These are phyloP conservation scores for Emericellopsis atlantica DNA, from an alignment of 2,329 filamentous ascomycete species.

Conservation along the genomic window DNA sequence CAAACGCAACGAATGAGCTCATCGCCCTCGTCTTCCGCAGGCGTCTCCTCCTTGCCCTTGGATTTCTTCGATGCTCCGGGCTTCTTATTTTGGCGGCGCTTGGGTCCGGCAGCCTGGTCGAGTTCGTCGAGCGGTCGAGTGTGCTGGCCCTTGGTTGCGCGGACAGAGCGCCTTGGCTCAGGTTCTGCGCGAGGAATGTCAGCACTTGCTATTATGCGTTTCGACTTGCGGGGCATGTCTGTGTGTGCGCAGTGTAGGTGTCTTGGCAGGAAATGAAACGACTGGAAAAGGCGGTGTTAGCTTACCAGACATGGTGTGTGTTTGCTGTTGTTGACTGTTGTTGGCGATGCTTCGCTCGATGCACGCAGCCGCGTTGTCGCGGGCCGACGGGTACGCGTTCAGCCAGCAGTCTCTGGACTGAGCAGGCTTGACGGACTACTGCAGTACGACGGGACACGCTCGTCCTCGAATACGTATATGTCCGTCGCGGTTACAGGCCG, in stretches of 20 bases:
- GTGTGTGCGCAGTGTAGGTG: not conserved
- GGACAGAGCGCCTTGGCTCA: slow-evolving; percentile 86
- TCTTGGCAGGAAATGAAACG: not conserved
- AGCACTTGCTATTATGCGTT: not conserved
- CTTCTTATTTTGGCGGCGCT: slow-evolving; percentile 30
- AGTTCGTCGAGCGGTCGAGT: slow-evolving; percentile 74
- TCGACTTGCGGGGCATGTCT: not conserved
- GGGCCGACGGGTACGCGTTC: not conserved
- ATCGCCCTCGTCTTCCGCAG: slow-evolving; percentile 37
- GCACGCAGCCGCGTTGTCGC: not conserved
- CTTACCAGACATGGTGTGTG: slow-evolving; percentile 21
- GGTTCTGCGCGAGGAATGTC: slow-evolving; percentile 23
- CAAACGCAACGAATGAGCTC: slow-evolving; percentile 82
- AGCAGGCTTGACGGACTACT: not conserved
- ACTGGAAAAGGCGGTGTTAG: slow-evolving; percentile 6
- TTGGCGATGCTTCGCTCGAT: not conserved
- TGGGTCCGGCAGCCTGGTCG: slow-evolving; percentile 43
- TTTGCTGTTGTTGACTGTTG: not conserved
- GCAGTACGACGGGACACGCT: not conserved
- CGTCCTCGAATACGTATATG: too few species aligned
- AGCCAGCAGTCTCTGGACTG: not conserved
- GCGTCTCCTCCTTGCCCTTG: slow-evolving; percentile 40
- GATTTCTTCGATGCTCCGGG: slow-evolving; percentile 37
- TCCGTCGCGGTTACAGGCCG: too few species aligned
- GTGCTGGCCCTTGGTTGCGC: slow-evolving; percentile 94